A percentile compares a stretch with the other conserved stretches of the same genome.
Evolutionary conservation across 306 rosid species (phyloP).

Genomic region (Begonia loranthoides): DNA sequence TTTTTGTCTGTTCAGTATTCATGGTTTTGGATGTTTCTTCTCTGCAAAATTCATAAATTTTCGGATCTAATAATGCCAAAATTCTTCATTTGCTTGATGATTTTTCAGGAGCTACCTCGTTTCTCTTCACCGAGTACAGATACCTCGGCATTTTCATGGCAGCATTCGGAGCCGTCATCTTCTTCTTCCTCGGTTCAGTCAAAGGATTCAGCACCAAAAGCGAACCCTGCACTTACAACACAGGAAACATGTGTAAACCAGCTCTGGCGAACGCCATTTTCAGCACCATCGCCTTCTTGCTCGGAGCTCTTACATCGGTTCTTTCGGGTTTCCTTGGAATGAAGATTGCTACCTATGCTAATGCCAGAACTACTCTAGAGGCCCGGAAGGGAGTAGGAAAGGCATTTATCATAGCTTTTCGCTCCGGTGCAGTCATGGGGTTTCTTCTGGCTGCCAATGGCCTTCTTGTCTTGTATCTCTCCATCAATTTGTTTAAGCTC

Average conservation of each 20-base stretch:
- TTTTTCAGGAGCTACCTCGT: conserved; percentile 55
- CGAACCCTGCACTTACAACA: conserved; percentile 56
- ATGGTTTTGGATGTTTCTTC: no score
- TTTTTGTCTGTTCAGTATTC: not conserved
- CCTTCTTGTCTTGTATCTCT: conserved; percentile 34
- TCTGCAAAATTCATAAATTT: no score
- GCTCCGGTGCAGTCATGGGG: conserved; percentile 64
- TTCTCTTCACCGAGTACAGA: conserved; percentile 43
- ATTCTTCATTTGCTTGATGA: not conserved
- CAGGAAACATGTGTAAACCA: conserved; percentile 53
- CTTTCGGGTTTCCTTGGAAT: conserved; percentile 54
- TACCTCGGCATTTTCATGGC: conserved; percentile 46
- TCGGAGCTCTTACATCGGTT: conserved; percentile 53
- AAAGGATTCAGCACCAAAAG: conserved; percentile 56
- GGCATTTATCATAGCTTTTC: conserved; percentile 45
- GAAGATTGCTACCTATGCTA: conserved; percentile 71
- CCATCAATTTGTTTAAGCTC: conserved; percentile 45
- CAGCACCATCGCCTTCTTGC: conserved; percentile 47
- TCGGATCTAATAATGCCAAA: no score
- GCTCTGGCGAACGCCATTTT: conserved; percentile 53
- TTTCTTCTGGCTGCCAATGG: conserved; percentile 67
- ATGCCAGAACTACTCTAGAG: conserved; percentile 58
- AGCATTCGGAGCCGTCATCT: conserved; percentile 38
- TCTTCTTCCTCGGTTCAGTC: conserved; percentile 55
- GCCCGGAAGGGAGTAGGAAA: conserved; percentile 51